phyloP scores from a whole-genome alignment of 2,329 filamentous ascomycete species.

The Penicillium sp. region DNA sequence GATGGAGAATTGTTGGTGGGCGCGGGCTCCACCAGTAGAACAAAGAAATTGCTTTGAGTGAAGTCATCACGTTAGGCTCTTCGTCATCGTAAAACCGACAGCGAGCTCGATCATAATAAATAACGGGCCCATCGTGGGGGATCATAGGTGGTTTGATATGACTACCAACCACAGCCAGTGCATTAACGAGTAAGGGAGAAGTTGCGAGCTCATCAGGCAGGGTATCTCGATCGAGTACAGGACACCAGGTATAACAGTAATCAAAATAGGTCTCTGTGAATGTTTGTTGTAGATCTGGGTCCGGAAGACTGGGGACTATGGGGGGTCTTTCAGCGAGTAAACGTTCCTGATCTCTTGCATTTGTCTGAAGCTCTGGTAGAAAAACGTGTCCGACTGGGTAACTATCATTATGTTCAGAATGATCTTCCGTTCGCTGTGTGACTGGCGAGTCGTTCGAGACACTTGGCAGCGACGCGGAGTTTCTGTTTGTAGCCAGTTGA shows the following conservation, averaged over 20 bases:
- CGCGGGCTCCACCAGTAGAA: slow-evolving; percentile 54
- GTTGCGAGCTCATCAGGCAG: slow-evolving; percentile 34
- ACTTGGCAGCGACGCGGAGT: background rate
- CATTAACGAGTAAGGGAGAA: slow-evolving; percentile 25
- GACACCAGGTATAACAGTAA: slow-evolving; percentile 51
- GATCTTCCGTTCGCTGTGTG: slow-evolving; percentile 14
- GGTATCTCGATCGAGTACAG: slow-evolving; percentile 41
- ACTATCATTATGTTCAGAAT: slow-evolving; percentile 18
- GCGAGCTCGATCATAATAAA: slow-evolving; percentile 47
- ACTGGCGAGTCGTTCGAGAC: slow-evolving; percentile 5
- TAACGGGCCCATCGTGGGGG: slow-evolving; percentile 42
- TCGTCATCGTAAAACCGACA: slow-evolving; percentile 49
- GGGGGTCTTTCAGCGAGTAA: slow-evolving; percentile 15
- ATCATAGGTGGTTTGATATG: slow-evolving; percentile 50
- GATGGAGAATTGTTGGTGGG: slow-evolving; percentile 41
- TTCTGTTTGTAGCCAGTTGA: background rate
- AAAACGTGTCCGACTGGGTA: slow-evolving; percentile 18
- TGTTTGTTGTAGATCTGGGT: slow-evolving; percentile 42
- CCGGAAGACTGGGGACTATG: slow-evolving; percentile 8
- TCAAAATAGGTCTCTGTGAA: slow-evolving; percentile 51
- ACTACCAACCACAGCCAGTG: slow-evolving; percentile 47
- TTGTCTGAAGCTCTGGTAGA: slow-evolving; percentile 18
- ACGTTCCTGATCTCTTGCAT: slow-evolving; percentile 19
- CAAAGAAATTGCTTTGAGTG: slow-evolving; percentile 43
- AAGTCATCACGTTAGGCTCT: slow-evolving; percentile 43